phyloP scores from a whole-genome alignment of 2,329 filamentous ascomycete genomes.

The Orbilia quercus region DNA sequence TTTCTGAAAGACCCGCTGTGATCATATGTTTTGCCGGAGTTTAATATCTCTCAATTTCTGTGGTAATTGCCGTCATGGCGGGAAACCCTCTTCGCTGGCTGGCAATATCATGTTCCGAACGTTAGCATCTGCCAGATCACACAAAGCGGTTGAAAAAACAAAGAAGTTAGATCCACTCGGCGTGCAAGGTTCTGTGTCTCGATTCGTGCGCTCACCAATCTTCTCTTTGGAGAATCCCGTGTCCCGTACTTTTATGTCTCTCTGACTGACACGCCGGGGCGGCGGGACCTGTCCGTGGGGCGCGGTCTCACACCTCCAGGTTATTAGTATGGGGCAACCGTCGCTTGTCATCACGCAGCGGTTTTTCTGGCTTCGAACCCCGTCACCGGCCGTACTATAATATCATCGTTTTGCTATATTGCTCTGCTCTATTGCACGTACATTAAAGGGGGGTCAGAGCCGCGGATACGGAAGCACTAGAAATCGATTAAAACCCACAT shows the following conservation, averaged over 20 bases:
- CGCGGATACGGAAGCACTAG: conserved; percentile 45
- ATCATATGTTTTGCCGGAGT: conserved; percentile 13
- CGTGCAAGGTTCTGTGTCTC: conserved; percentile 22
- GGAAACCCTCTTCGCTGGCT: neutral
- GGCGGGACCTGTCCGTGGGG: conserved; percentile 50
- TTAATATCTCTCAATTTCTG: conserved; percentile 35
- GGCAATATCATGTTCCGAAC: conserved; percentile 20
- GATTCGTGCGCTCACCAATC: conserved; percentile 29
- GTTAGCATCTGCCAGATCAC: conserved; percentile 29
- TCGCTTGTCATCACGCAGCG: conserved; percentile 19
- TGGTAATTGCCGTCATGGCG: conserved; percentile 38
- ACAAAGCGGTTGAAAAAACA: conserved; percentile 25
- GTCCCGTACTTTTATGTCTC: conserved; percentile 53
- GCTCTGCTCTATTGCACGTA: conserved; percentile 43
- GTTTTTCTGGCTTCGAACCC: conserved; percentile 18
- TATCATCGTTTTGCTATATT: conserved; percentile 52
- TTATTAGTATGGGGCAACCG: conserved; percentile 24
- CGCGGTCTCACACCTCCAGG: conserved; percentile 30
- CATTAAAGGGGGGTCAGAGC: conserved; percentile 51
- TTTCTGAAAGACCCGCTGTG: neutral
- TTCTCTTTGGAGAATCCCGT: conserved; percentile 42
- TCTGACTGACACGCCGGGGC: conserved; percentile 52
- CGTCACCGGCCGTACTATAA: conserved; percentile 48
- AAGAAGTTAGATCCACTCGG: conserved; percentile 16
- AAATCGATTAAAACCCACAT: conserved; percentile 41